Evolutionary conservation across 805 yeast genomes (phyloP).

Genomic region (Nakazawaea wickerhamii): DNA sequence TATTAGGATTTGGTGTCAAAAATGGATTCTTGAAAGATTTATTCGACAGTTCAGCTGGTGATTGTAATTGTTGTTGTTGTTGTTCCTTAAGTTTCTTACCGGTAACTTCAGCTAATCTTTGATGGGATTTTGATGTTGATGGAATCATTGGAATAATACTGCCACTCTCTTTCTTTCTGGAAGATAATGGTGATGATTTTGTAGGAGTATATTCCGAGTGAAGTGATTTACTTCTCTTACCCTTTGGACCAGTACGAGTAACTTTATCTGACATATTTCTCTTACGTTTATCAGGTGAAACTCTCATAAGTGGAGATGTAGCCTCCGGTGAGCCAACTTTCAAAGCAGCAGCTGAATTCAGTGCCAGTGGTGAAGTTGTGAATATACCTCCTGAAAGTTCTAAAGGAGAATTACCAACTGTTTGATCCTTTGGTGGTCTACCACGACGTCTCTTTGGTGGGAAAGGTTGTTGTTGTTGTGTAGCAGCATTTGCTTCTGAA

Average conservation of each 20-base stretch:
- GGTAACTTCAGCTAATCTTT: constrained; percentile 10
- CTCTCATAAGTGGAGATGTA: constrained; percentile 19
- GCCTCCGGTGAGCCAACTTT: constrained; percentile 17
- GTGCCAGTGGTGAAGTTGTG: constrained; percentile 13
- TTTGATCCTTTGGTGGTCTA: constrained; percentile 14
- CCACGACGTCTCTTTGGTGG: constrained; percentile 14
- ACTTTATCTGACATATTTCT: background rate
- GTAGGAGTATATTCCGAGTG: constrained; percentile 10
- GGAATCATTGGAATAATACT: constrained; percentile 3
- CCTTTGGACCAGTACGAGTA: constrained; percentile 6
- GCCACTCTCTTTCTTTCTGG: background rate
- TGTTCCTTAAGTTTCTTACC: constrained; percentile 4
- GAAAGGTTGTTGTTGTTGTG: constrained; percentile 7
- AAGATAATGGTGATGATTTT: constrained; percentile 9
- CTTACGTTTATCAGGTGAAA: constrained; percentile 15
- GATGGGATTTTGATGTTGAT: constrained; percentile 8
- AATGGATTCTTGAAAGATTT: background rate
- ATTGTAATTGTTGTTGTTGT: background rate
- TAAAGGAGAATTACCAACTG: constrained; percentile 7
- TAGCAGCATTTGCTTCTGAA: background rate
- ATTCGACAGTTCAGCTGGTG: background rate
- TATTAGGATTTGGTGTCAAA: constrained; percentile 7
- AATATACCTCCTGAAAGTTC: constrained; percentile 7
- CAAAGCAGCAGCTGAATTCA: constrained; percentile 16
- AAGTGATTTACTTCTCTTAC: constrained; percentile 3